These are phyloP conservation scores for Eucalyptus sp. DNA, from an alignment of 345 rosid species.

Conservation along the genomic window DNA sequence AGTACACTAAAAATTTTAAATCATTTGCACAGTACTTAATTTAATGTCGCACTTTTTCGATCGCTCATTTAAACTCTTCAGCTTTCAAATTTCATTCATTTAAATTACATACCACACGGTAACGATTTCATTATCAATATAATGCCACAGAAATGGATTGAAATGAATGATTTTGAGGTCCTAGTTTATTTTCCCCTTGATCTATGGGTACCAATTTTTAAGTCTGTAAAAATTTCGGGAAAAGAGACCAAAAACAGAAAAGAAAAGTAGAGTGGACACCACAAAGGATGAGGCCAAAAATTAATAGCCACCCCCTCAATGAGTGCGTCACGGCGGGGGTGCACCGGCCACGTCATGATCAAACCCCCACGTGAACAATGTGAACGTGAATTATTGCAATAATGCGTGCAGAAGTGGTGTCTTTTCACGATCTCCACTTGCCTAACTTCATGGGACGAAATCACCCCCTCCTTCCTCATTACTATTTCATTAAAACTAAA, in stretches of 20 bases:
- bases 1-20: fast-evolving
- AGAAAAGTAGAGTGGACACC: not conserved
- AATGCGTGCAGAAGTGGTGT: not conserved
- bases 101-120: not conserved
- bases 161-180: not conserved
- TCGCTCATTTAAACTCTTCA: not conserved
- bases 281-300: not conserved
- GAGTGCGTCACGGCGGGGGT: not conserved
- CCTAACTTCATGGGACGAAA: not conserved
- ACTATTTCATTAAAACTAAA: not conserved
- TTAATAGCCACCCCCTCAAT: not conserved
- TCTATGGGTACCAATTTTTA: not conserved
- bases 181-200: not conserved
- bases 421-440: not conserved
- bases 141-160: not conserved
- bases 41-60: fast-evolving
- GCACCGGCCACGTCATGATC: not conserved
- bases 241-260: not conserved
- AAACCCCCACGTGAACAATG: not conserved
- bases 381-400: not conserved
- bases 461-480: not conserved
- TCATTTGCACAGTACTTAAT: fast-evolving
- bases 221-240: not conserved
- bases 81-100: not conserved
- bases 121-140: not conserved